A percentile compares a stretch with the other conserved stretches of the same genome.
Evolutionary conservation across 331 rosid genomes (phyloP).

Genomic region (Rosa hybrid): DNA sequence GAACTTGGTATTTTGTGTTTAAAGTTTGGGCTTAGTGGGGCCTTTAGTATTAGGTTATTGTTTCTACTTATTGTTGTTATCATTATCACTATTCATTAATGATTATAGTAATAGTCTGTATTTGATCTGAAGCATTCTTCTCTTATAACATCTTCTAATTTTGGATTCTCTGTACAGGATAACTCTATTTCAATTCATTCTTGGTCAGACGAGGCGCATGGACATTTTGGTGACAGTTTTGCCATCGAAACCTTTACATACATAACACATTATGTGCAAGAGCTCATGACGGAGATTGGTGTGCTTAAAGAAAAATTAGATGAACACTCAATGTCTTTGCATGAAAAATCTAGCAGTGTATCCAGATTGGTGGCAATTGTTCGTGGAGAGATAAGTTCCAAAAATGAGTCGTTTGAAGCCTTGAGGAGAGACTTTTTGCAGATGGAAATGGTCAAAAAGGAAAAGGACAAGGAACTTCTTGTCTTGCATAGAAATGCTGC

Average conservation of each 20-base stretch:
- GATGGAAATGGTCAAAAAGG: slow-evolving; percentile 32
- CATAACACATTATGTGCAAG: slow-evolving; percentile 57
- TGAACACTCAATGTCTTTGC: slow-evolving; percentile 51
- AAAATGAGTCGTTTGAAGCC: slow-evolving; percentile 58
- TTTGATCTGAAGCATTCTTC: slow-evolving; percentile 9
- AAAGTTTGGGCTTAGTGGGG: neutral
- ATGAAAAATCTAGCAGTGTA: slow-evolving; percentile 48
- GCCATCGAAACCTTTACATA: slow-evolving; percentile 34
- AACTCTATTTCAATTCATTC: slow-evolving; percentile 38
- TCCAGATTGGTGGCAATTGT: slow-evolving; percentile 44
- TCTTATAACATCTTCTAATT: slow-evolving; percentile 13
- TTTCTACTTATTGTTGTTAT: neutral
- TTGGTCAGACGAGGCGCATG: slow-evolving; percentile 47
- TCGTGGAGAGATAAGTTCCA: slow-evolving; percentile 61
- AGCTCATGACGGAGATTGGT: slow-evolving; percentile 48
- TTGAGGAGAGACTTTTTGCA: slow-evolving; percentile 50
- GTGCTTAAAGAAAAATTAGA: slow-evolving; percentile 55
- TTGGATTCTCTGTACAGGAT: slow-evolving; percentile 51
- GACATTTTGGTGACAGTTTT: slow-evolving; percentile 44
- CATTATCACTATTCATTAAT: neutral
- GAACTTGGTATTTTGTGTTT: neutral
- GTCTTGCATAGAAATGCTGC: slow-evolving; percentile 52
- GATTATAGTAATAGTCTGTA: neutral
- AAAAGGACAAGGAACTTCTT: slow-evolving; percentile 57
- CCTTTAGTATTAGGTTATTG: neutral